Percentiles rank a stretch among this genome's conserved stretches.
These are phyloP conservation scores for Cynara cardunculus DNA, from an alignment of 129 eudicot genomes.

Conservation along the genomic window DNA sequence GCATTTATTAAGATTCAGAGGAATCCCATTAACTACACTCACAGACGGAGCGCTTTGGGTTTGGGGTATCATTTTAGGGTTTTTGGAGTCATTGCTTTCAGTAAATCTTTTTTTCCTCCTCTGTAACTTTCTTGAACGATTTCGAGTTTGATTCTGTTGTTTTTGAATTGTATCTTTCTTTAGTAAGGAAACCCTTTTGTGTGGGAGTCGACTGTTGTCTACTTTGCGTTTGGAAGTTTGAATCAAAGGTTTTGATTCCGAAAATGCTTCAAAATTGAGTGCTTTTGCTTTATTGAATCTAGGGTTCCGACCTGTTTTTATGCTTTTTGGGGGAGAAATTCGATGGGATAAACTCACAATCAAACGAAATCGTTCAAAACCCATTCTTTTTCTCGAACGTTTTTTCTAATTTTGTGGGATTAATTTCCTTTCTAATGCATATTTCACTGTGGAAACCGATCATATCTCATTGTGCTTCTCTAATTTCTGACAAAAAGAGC, in stretches of 20 bases:
- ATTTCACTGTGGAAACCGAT: constrained; percentile 45
- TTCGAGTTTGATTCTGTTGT: neutral
- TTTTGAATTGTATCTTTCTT: constrained; percentile 6
- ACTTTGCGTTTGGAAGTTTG: constrained; percentile 18
- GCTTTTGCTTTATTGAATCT: constrained; percentile 29
- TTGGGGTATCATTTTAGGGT: constrained; percentile 7
- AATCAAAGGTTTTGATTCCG: constrained; percentile 29
- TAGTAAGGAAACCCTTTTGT: neutral
- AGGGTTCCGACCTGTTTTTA: constrained; percentile 6
- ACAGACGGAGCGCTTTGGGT: neutral
- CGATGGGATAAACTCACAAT: constrained; percentile 19
- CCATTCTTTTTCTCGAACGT: neutral
- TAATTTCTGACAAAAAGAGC: constrained; percentile 36
- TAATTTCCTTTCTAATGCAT: constrained; percentile 28
- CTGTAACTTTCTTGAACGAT: constrained; percentile 14
- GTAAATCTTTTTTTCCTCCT: neutral
- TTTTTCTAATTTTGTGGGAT: neutral
- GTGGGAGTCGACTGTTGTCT: neutral
- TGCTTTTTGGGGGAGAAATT: constrained; percentile 13
- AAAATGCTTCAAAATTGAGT: constrained; percentile 5
- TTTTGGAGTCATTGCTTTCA: constrained; percentile 1
- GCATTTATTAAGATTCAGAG: constrained; percentile 23
- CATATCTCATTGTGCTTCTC: constrained; percentile 37
- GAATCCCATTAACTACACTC: constrained; percentile 15
- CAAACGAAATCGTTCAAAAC: neutral